Conservation (phyloP, 495 filamentous ascomycete genomes). For the Penicillium soppii region DNA sequence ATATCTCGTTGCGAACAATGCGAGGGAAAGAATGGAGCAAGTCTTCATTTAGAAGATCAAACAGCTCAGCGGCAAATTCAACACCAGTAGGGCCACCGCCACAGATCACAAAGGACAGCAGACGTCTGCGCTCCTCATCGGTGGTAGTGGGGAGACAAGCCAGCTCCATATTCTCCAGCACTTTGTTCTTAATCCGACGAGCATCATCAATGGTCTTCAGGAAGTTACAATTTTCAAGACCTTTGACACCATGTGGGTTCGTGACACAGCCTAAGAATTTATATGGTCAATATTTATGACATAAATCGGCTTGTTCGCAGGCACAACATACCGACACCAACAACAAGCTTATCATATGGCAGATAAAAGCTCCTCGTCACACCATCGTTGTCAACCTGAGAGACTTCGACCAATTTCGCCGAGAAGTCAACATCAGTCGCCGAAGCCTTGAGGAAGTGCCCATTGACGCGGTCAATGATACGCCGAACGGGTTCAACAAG, state of each 20-base stretch:
- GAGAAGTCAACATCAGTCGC: slow-evolving; percentile 91
- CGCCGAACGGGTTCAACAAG: slow-evolving; percentile 90
- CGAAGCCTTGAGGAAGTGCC: slow-evolving; percentile 84
- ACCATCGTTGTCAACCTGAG: slow-evolving; percentile 68
- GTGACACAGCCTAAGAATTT: slow-evolving; percentile 69
- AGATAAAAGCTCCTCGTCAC: slow-evolving; percentile 81
- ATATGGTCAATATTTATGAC: slow-evolving; percentile 4
- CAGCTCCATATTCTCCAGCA: slow-evolving; percentile 89
- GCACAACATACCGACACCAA: slow-evolving; percentile 70
- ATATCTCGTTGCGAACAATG: slow-evolving; percentile 92
- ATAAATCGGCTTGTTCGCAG: background rate
- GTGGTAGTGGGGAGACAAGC: slow-evolving; percentile 91
- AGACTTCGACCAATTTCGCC: slow-evolving; percentile 83
- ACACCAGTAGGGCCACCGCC: slow-evolving; percentile 97
- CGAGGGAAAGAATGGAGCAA: slow-evolving; percentile 78
- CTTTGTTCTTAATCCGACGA: slow-evolving; percentile 78
- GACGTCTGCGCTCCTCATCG: slow-evolving; percentile 81
- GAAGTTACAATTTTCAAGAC: slow-evolving; percentile 91
- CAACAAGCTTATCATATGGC: slow-evolving; percentile 97
- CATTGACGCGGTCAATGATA: slow-evolving; percentile 72
- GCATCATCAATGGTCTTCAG: slow-evolving; percentile 94
- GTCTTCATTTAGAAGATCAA: slow-evolving; percentile 95
- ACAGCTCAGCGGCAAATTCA: slow-evolving; percentile 95
- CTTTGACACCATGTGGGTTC: slow-evolving; percentile 94
- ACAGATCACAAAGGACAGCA: slow-evolving; percentile 91